Conservation (phyloP, 2,329 filamentous ascomycete genomes). For the Pseudogymnoascus sp. region DNA sequence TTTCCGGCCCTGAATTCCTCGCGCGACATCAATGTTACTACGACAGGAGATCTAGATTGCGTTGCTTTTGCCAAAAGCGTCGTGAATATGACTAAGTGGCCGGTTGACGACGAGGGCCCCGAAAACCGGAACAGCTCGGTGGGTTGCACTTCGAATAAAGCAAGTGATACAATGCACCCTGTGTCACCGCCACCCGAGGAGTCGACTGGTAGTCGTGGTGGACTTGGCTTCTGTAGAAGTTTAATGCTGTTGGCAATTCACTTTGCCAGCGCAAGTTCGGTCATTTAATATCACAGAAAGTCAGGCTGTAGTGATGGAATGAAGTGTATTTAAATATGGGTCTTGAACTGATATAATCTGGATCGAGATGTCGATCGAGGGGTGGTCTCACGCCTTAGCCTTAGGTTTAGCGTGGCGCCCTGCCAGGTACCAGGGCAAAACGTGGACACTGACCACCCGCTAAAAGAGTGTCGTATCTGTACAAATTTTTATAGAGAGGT, state of each 20-base stretch:
- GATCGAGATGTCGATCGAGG: too few species aligned
- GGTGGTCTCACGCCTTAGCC: too few species aligned
- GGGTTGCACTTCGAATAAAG: neutral
- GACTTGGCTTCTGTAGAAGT: neutral
- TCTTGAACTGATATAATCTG: too few species aligned
- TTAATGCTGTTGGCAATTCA: neutral
- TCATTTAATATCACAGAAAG: neutral
- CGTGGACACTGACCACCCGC: too few species aligned
- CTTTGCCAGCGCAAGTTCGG: neutral
- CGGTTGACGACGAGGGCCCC: neutral
- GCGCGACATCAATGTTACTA: neutral
- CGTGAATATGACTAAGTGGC: neutral
- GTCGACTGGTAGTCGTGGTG: neutral
- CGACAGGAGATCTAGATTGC: neutral
- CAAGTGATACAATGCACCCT: neutral
- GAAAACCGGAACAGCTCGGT: neutral
- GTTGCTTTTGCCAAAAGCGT: neutral
- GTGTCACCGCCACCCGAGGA: neutral
- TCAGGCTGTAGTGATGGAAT: neutral
- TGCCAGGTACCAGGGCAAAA: too few species aligned
- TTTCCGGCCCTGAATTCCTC: neutral
- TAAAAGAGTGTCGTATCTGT: too few species aligned
- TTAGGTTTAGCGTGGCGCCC: too few species aligned
- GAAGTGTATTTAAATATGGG: neutral
- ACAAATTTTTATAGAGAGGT: too few species aligned